These are phyloP conservation scores for Ceratocystis lukuohia DNA, from an alignment of 2,329 filamentous ascomycete species.

Conservation along the genomic window DNA sequence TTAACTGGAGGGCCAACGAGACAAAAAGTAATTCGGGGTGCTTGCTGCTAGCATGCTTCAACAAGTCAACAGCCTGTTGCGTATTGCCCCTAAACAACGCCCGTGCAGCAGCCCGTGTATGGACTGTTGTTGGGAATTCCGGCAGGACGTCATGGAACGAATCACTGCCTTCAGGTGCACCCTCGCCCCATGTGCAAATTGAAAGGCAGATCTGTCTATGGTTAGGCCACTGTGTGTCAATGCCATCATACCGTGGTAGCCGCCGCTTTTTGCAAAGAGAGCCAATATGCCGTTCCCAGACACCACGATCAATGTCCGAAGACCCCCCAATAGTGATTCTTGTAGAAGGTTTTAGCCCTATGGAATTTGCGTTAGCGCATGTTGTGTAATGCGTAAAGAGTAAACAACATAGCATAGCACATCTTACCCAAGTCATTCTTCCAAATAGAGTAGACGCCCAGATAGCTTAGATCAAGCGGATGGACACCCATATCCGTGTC, in stretches of 20 bases:
- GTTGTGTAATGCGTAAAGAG: neutral
- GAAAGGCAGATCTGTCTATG: slow-evolving; percentile 64
- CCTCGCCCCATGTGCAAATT: slow-evolving; percentile 55
- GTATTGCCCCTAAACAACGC: slow-evolving; percentile 61
- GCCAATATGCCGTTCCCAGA: slow-evolving; percentile 50
- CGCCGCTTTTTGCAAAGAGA: slow-evolving; percentile 49
- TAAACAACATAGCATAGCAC: neutral
- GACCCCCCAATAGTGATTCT: slow-evolving; percentile 35
- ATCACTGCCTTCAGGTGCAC: slow-evolving; percentile 30
- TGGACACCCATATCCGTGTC: slow-evolving; percentile 58
- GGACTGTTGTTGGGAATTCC: slow-evolving; percentile 39
- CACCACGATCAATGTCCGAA: slow-evolving; percentile 32
- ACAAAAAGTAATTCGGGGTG: slow-evolving; percentile 55
- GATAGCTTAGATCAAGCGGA: slow-evolving; percentile 58
- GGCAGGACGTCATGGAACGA: slow-evolving; percentile 31
- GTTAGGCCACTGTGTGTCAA: slow-evolving; percentile 49
- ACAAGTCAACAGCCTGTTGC: slow-evolving; percentile 53
- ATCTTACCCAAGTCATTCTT: slow-evolving; percentile 47
- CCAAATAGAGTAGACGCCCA: slow-evolving; percentile 64
- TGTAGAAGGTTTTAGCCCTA: slow-evolving; percentile 36
- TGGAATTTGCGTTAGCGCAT: neutral
- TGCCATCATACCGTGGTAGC: slow-evolving; percentile 50
- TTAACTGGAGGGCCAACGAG: slow-evolving; percentile 51
- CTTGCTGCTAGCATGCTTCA: slow-evolving; percentile 51
- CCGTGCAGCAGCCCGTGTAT: slow-evolving; percentile 64